These are phyloP conservation scores for Venturia nashicola DNA, from an alignment of 2,329 filamentous ascomycete species.

Conservation along the genomic window DNA sequence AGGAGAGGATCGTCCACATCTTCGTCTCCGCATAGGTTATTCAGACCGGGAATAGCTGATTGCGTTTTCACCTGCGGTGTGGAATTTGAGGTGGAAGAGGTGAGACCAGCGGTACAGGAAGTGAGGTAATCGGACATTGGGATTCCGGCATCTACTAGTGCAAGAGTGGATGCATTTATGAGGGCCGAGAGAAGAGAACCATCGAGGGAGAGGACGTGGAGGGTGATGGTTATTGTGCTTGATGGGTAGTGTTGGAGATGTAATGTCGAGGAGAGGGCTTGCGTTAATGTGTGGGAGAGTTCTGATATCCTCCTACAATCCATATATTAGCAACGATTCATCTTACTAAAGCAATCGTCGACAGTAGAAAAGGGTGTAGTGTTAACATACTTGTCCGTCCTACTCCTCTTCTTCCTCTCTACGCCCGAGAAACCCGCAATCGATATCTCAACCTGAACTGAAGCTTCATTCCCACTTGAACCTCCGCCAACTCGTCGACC, in stretches of 20 bases:
- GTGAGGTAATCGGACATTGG: constrained; percentile 89
- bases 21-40: constrained; percentile 31
- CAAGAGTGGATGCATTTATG: constrained; percentile 82
- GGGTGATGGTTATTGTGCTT: constrained; percentile 66
- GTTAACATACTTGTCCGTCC: constrained; percentile 67
- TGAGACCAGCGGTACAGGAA: constrained; percentile 77
- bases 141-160: constrained; percentile 86
- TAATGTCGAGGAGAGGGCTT: constrained; percentile 63
- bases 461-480: constrained; percentile 31
- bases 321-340: background rate
- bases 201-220: constrained; percentile 83
- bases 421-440: constrained; percentile 81
- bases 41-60: constrained; percentile 9
- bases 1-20: constrained; percentile 64
- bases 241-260: constrained; percentile 85
- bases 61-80: constrained; percentile 22
- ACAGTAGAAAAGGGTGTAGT: background rate
- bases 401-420: constrained; percentile 64
- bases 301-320: constrained; percentile 59
- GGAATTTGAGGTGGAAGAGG: constrained; percentile 39
- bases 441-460: constrained; percentile 68
- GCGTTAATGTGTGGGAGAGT: constrained; percentile 66
- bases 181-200: constrained; percentile 82
- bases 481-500: constrained; percentile 37
- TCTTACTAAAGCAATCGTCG: constrained; percentile 54